Conservation (phyloP, 2,329 filamentous ascomycete species). For the Fonsecaea monophora region DNA sequence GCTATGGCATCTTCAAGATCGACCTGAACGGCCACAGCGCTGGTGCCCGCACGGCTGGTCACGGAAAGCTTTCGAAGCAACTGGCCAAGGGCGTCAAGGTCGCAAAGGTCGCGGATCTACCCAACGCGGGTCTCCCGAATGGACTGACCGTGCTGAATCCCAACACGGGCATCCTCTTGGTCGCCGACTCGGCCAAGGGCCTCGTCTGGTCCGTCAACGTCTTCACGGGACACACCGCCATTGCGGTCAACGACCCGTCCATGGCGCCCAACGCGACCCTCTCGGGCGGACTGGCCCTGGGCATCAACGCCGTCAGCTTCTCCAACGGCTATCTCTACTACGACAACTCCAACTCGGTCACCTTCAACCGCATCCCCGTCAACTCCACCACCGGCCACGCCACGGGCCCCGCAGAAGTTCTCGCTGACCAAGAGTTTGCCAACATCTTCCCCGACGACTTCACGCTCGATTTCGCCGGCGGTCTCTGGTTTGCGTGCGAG, state of each 20-base stretch:
- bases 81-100: slow-evolving; percentile 24
- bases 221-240: slow-evolving; percentile 18
- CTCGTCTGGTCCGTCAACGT: slow-evolving; percentile 32
- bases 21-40: slow-evolving; percentile 23
- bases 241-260: slow-evolving; percentile 25
- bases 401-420: slow-evolving; percentile 14
- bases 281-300: slow-evolving; percentile 27
- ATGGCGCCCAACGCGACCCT: slow-evolving; percentile 26
- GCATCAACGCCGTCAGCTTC: slow-evolving; percentile 42
- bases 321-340: slow-evolving; percentile 39
- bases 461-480: slow-evolving; percentile 30
- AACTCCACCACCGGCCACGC: slow-evolving; percentile 23
- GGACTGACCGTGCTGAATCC: slow-evolving; percentile 31
- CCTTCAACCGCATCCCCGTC: slow-evolving; percentile 30
- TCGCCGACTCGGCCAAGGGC: slow-evolving; percentile 32
- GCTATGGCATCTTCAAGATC: slow-evolving; percentile 35
- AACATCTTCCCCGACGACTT: slow-evolving; percentile 28
- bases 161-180: slow-evolving; percentile 28
- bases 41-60: slow-evolving; percentile 1
- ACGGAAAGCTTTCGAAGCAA: slow-evolving; percentile 3
- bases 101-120: slow-evolving; percentile 34
- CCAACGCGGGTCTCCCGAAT: slow-evolving; percentile 35
- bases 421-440: slow-evolving; percentile 20
- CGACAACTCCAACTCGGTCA: slow-evolving; percentile 35
- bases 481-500: slow-evolving; percentile 23